phyloP scores from a whole-genome alignment of 1,139 yeast genomes.

The Arxiozyma bovina region DNA sequence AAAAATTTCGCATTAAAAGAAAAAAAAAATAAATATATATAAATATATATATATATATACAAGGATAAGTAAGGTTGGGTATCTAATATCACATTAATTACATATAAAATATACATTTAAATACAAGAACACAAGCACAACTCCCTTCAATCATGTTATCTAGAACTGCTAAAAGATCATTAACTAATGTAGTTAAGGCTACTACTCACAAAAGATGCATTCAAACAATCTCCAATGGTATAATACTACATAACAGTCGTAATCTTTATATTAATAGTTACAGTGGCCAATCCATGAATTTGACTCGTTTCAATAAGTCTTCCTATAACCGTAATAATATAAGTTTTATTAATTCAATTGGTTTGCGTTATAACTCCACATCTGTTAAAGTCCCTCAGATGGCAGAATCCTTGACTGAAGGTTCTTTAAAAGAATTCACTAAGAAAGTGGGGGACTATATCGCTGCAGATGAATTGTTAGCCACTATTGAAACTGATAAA shows the following conservation, averaged over 20 bases:
- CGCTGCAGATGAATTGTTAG: slow-evolving; percentile 79
- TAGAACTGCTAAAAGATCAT: slow-evolving; percentile 6
- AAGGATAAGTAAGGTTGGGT: no score
- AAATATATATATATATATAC: no score
- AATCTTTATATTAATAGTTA: not conserved
- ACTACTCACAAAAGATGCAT: slow-evolving; percentile 5
- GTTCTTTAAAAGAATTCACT: slow-evolving; percentile 75
- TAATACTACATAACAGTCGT: not conserved
- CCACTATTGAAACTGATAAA: slow-evolving; percentile 97
- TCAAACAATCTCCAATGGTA: slow-evolving; percentile 1
- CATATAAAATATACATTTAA: no score
- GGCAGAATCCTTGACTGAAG: slow-evolving; percentile 99
- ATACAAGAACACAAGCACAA: not conserved
- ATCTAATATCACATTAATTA: not conserved
- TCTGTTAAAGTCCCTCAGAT: slow-evolving; percentile 89
- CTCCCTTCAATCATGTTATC: slow-evolving; percentile 7
- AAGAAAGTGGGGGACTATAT: slow-evolving; percentile 86
- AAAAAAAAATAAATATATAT: no score
- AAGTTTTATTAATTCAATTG: not conserved
- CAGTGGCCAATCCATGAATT: not conserved
- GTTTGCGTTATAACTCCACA: slow-evolving; percentile 30
- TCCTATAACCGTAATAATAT: not conserved
- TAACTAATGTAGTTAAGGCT: slow-evolving; percentile 3
- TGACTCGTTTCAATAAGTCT: not conserved
- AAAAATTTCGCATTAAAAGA: no score